phyloP scores from a whole-genome alignment of 2,329 filamentous ascomycete genomes.

The Akanthomyces dipterigenus region DNA sequence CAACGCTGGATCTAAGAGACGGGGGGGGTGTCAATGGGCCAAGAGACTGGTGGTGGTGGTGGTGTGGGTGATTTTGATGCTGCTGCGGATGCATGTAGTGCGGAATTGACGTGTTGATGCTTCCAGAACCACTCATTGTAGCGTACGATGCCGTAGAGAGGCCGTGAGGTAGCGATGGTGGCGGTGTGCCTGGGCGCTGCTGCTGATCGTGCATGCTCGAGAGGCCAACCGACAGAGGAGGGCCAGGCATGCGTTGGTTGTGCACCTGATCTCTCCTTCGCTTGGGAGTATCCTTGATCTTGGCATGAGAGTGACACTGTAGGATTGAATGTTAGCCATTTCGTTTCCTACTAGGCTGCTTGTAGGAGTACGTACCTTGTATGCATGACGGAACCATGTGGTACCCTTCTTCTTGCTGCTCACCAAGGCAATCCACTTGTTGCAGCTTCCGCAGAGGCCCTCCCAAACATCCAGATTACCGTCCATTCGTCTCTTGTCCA shows the following conservation, averaged over 20 bases:
- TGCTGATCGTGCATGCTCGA: constrained; percentile 33
- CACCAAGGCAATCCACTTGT: constrained; percentile 73
- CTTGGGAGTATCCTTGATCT: constrained; percentile 65
- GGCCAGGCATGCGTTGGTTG: constrained; percentile 24
- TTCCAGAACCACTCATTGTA: constrained; percentile 15
- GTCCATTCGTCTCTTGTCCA: constrained; percentile 68
- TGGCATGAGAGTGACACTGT: constrained; percentile 64
- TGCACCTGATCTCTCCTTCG: constrained; percentile 57
- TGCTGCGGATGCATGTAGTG: constrained; percentile 21
- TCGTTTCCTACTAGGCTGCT: background rate
- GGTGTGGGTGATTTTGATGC: constrained; percentile 22
- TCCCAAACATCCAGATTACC: constrained; percentile 79
- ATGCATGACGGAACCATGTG: constrained; percentile 84
- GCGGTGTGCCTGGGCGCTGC: constrained; percentile 27
- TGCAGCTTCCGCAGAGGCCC: constrained; percentile 69
- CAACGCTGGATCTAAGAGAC: constrained; percentile 7
- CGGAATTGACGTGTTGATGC: constrained; percentile 22
- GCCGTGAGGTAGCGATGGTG: constrained; percentile 17
- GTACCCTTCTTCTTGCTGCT: constrained; percentile 91
- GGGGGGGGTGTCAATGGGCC: constrained; percentile 12
- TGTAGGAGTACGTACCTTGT: constrained; percentile 56
- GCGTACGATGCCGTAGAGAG: constrained; percentile 25
- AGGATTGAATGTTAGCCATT: background rate
- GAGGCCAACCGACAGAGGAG: constrained; percentile 37
- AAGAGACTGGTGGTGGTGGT: constrained; percentile 15